Evolutionary conservation across 1,139 yeast genomes (phyloP).

Genomic region (Magnusiomyces suaveolens): DNA sequence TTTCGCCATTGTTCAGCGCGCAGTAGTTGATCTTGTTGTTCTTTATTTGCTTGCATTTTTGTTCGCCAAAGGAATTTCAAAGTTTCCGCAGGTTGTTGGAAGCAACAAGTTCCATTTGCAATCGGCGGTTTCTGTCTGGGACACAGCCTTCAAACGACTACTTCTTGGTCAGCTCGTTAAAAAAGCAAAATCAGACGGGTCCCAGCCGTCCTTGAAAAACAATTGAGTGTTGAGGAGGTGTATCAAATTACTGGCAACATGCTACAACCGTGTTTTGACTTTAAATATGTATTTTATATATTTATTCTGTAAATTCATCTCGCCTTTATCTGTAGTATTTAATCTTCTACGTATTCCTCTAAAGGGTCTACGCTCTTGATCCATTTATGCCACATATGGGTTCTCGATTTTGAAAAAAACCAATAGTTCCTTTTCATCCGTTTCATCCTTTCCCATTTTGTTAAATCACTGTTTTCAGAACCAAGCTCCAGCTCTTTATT

Average conservation of each 20-base stretch:
- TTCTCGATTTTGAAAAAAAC: background rate
- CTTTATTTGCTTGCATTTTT: background rate
- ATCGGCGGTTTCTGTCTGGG: too few relatives aligned
- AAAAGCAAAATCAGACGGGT: too few relatives aligned
- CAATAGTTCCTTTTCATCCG: background rate
- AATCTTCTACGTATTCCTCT: background rate
- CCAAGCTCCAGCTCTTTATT: background rate
- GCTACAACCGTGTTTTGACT: too few relatives aligned
- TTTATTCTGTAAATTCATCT: too few relatives aligned
- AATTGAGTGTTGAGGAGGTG: too few relatives aligned
- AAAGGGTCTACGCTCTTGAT: conserved; percentile 1
- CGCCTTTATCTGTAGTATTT: too few relatives aligned
- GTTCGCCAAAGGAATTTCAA: background rate
- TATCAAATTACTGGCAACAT: too few relatives aligned
- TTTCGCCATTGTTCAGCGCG: background rate
- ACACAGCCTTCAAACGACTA: too few relatives aligned
- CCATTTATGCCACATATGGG: background rate
- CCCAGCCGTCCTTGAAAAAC: too few relatives aligned
- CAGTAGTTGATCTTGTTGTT: background rate
- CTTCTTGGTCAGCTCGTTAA: too few relatives aligned
- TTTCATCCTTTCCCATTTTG: background rate
- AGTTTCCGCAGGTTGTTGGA: background rate
- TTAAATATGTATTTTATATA: too few relatives aligned
- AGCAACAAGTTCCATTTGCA: too few relatives aligned
- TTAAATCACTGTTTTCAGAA: background rate